These are phyloP conservation scores for Penicillium egyptiacum DNA, from an alignment of 495 filamentous ascomycete genomes.

Conservation along the genomic window DNA sequence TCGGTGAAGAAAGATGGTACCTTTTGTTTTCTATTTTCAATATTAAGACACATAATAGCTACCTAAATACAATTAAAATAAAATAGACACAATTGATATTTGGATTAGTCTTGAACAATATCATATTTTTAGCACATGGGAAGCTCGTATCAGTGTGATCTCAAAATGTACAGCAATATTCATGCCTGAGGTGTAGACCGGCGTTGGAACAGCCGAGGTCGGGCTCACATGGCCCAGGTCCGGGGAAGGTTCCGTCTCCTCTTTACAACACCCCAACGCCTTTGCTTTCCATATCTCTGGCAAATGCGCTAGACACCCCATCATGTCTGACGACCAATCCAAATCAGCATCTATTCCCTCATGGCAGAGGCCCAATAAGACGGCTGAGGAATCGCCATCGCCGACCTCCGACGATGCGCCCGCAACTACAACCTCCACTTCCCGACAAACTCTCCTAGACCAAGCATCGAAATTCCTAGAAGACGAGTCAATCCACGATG, in stretches of 20 bases:
- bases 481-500: slow-evolving; percentile 70
- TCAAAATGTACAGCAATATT: neutral
- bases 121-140: neutral
- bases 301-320: neutral
- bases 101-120: neutral
- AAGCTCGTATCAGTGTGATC: neutral
- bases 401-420: slow-evolving; percentile 37
- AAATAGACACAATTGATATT: neutral
- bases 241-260: slow-evolving; percentile 22
- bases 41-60: neutral
- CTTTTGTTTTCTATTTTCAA: neutral
- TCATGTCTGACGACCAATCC: slow-evolving; percentile 42
- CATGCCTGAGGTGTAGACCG: slow-evolving; percentile 5
- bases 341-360: slow-evolving; percentile 45
- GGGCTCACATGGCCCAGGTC: slow-evolving; percentile 32
- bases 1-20: neutral
- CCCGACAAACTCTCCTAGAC: slow-evolving; percentile 55
- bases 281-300: neutral
- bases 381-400: slow-evolving; percentile 28
- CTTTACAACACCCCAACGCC: neutral
- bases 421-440: slow-evolving; percentile 19
- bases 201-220: slow-evolving; percentile 36
- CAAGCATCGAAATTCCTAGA: slow-evolving; percentile 78
- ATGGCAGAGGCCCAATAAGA: slow-evolving; percentile 43
- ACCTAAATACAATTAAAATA: neutral